Evolutionary conservation across 345 rosid genomes (phyloP).

Genomic region (Jatropha curcas): DNA sequence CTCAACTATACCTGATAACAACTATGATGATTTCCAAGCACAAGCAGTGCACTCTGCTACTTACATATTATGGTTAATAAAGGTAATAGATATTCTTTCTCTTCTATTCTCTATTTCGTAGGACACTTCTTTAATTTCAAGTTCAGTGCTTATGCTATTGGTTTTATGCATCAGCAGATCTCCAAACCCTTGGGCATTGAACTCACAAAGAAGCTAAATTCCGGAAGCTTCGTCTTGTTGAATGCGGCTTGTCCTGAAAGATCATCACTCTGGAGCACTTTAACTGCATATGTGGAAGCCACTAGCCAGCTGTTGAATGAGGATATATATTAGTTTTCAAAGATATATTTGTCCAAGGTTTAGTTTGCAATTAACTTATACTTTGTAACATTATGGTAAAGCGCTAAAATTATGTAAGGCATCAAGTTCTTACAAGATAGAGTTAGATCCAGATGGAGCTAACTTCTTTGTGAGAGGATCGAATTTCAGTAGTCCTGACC

Average conservation of each 20-base stretch:
- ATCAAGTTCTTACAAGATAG: too few relatives aligned
- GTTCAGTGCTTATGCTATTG: slow-evolving; percentile 9
- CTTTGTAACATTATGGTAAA: not conserved
- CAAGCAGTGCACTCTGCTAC: slow-evolving; percentile 58
- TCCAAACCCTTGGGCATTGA: slow-evolving; percentile 35
- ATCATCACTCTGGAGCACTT: slow-evolving; percentile 43
- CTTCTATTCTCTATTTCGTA: not conserved
- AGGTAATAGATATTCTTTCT: slow-evolving; percentile 45
- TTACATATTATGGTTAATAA: slow-evolving; percentile 71
- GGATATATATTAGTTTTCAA: not conserved
- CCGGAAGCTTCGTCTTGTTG: slow-evolving; percentile 36
- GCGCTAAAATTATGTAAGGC: too few relatives aligned
- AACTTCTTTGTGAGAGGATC: too few relatives aligned
- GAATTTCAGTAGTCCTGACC: too few relatives aligned
- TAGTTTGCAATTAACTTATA: not conserved
- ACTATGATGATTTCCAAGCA: slow-evolving; percentile 65
- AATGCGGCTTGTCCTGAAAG: slow-evolving; percentile 42
- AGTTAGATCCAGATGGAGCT: too few relatives aligned
- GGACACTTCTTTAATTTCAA: not conserved
- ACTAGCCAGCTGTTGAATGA: slow-evolving; percentile 2
- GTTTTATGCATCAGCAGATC: slow-evolving; percentile 47
- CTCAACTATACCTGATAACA: slow-evolving; percentile 46
- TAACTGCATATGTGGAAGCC: slow-evolving; percentile 9
- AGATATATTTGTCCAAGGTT: not conserved
- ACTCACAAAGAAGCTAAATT: slow-evolving; percentile 44